Conservation (phyloP, 73 alveolate genomes). For the Uronychia setigera region DNA sequence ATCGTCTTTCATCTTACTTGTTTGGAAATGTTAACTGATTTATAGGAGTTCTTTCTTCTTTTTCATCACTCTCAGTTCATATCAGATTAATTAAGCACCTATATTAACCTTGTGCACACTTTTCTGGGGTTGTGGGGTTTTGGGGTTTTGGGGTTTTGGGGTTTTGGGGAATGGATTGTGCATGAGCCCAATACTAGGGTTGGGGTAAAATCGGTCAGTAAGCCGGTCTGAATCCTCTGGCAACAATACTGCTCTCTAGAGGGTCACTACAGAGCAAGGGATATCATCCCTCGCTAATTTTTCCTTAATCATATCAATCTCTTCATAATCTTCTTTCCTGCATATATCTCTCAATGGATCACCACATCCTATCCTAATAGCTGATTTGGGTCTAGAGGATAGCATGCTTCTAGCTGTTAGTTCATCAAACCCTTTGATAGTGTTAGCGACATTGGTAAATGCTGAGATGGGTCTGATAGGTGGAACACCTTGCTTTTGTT, state of each 20-base stretch:
- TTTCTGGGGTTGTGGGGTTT: too few species aligned
- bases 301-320: constrained; percentile 45
- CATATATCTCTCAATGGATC: constrained; percentile 9
- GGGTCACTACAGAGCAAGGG: constrained; percentile 15
- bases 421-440: not conserved
- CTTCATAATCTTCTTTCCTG: constrained; percentile 39
- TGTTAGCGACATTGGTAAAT: not conserved
- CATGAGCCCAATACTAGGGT: constrained; percentile 25
- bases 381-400: constrained; percentile 16
- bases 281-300: constrained; percentile 45
- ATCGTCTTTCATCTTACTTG: too few species aligned
- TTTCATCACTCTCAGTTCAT: too few species aligned
- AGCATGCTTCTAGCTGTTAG: not conserved
- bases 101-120: too few species aligned
- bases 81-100: too few species aligned
- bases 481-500: not conserved
- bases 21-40: too few species aligned
- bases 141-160: too few species aligned
- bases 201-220: constrained; percentile 27
- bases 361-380: not conserved
- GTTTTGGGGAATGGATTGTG: constrained; percentile 62
- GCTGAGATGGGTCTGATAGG: constrained; percentile 4
- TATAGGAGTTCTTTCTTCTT: too few species aligned
- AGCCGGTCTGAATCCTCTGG: constrained; percentile 38
- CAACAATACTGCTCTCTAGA: constrained; percentile 47